Evolutionary conservation across 345 rosid genomes (phyloP).

Genomic region (Salix viminalis): DNA sequence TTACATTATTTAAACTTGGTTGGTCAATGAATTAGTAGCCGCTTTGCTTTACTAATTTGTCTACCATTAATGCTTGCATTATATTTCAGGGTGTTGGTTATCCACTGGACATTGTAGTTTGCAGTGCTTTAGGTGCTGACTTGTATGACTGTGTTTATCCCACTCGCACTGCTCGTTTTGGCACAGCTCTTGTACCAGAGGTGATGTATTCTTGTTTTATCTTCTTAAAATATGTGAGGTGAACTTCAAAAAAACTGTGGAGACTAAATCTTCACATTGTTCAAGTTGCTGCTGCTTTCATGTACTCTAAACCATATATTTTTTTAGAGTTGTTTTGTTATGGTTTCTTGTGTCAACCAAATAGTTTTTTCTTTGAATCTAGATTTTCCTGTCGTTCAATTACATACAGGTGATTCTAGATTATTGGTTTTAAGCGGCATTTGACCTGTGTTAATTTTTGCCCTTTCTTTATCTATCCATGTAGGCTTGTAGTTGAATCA

Average conservation of each 20-base stretch:
- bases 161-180: slow-evolving; percentile 83
- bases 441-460: too few species aligned
- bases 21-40: not conserved
- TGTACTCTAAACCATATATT: not conserved
- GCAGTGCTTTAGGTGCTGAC: slow-evolving; percentile 86
- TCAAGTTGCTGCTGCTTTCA: not conserved
- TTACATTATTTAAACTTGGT: not conserved
- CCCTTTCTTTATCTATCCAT: too few species aligned
- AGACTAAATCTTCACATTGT: not conserved
- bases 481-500: too few species aligned
- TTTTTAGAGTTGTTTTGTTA: not conserved
- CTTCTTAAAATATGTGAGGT: not conserved
- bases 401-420: too few species aligned
- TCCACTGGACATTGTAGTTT: slow-evolving; percentile 76
- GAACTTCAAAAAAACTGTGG: not conserved
- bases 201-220: slow-evolving; percentile 30
- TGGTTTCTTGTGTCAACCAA: not conserved
- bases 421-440: too few species aligned
- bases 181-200: slow-evolving; percentile 76
- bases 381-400: not conserved
- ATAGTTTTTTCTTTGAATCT: not conserved
- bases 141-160: slow-evolving; percentile 83
- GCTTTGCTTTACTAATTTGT: not conserved
- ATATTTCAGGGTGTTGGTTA: slow-evolving; percentile 71
- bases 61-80: not conserved